These are phyloP conservation scores for Nematocida sp. DNA, from an alignment of 371 early-diverging fungal species.

Conservation along the genomic window DNA sequence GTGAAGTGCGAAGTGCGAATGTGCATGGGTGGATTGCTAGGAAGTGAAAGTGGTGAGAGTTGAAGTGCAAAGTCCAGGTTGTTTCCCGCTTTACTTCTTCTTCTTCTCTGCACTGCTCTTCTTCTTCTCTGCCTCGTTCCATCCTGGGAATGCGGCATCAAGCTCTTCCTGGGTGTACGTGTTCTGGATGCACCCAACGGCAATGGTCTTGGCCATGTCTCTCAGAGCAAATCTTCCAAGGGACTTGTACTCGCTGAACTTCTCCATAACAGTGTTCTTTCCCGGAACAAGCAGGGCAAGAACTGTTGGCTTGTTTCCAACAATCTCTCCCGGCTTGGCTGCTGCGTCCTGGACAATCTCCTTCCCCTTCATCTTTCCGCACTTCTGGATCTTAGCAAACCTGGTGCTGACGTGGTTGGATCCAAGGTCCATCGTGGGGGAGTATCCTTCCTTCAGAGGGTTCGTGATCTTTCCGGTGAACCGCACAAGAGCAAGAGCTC, in stretches of 20 bases:
- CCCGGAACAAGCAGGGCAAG: conserved; percentile 56
- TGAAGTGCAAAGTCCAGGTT: too few species aligned
- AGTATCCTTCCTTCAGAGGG: conserved; percentile 57
- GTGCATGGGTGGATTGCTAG: too few species aligned
- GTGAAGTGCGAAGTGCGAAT: too few species aligned
- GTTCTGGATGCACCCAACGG: conserved; percentile 55
- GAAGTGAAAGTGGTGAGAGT: too few species aligned
- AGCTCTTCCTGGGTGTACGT: conserved; percentile 42
- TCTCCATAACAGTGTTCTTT: conserved; percentile 61
- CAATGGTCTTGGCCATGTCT: conserved; percentile 62
- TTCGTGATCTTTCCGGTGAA: conserved; percentile 51
- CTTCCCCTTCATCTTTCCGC: conserved; percentile 51
- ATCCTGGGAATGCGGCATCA: conserved; percentile 33
- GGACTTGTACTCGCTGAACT: conserved; percentile 52
- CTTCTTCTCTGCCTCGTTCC: conserved; percentile 37
- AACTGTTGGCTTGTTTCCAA: conserved; percentile 36
- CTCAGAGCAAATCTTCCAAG: conserved; percentile 62
- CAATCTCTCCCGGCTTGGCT: conserved; percentile 40
- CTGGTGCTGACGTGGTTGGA: conserved; percentile 56
- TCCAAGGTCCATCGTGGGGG: conserved; percentile 61
- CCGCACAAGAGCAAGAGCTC: conserved; percentile 46
- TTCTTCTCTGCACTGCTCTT: conserved; percentile 34
- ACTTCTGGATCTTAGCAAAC: conserved; percentile 49
- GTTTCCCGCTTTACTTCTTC: too few species aligned
- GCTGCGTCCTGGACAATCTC: conserved; percentile 18